Evolutionary conservation across 345 rosid species (phyloP).

Genomic region (Acer saccharum): DNA sequence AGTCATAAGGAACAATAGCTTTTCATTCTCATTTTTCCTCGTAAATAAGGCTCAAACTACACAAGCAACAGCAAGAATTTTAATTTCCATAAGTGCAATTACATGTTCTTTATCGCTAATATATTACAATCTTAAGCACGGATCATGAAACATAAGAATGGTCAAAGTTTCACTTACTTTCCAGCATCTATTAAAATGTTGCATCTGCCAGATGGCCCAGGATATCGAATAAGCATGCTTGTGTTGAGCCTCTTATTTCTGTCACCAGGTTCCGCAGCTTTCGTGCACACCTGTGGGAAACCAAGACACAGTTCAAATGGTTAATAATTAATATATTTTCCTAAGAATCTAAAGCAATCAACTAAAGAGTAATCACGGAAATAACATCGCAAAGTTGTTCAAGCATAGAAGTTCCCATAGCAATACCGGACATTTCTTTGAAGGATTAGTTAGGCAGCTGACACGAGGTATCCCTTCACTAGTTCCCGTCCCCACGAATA

Average conservation of each 20-base stretch:
- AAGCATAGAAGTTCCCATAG: conserved; percentile 1
- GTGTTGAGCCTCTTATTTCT: conserved; percentile 85
- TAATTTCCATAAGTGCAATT: background rate
- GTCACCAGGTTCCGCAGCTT: conserved; percentile 74
- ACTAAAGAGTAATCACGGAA: background rate
- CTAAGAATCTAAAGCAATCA: conserved; percentile 13
- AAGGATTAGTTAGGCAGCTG: conserved; percentile 85
- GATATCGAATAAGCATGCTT: conserved; percentile 66
- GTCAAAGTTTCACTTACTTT: conserved; percentile 60
- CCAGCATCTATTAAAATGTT: conserved; percentile 87
- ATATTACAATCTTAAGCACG: background rate
- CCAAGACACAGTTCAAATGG: conserved; percentile 16
- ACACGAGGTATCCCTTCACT: conserved; percentile 98
- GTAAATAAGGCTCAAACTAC: background rate
- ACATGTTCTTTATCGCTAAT: background rate
- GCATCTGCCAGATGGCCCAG: conserved; percentile 47
- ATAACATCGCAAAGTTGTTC: background rate
- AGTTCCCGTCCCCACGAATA: conserved; percentile 90
- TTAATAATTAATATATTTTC: conserved; percentile 3
- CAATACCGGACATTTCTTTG: conserved; percentile 75
- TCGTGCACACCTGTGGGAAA: conserved; percentile 67
- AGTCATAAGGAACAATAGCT: background rate
- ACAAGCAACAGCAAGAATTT: background rate
- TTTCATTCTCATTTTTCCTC: background rate
- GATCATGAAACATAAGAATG: background rate